Evolutionary conservation across 208 protist genomes (phyloP), one percentile per base, ranked within the genome.

Genomic region (Acanthamoeba healyi): DNA sequence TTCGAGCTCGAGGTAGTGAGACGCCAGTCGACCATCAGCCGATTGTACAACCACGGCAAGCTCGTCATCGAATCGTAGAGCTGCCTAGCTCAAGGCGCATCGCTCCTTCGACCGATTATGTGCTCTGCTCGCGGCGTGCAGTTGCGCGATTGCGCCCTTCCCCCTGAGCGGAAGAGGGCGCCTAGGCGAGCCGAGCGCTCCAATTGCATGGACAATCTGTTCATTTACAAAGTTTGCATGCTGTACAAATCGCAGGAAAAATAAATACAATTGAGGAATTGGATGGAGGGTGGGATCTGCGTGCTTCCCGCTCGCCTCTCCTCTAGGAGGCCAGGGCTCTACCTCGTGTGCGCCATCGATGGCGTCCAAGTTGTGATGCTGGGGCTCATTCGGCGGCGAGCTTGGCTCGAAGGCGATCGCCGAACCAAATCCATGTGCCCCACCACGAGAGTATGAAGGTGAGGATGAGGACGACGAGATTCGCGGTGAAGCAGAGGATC

Each of bases 341-440:
- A 24, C 56, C 56, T 63, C 26, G 56, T 0, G 10, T 29, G 17
- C 49, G 6, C 49, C 49, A 54, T 54, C 49, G 49, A 54, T 54
- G 49, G 49, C 49, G n/a, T n/a, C n/a, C n/a, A n/a, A n/a, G n/a
- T n/a, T n/a, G n/a, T n/a, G n/a, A n/a, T 24, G 56, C 56, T 24
- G n/a, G 29, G 12, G 6, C n/a, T 67, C 61, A 67, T 19, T 67
- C 61, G 7, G 6, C 61, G 6, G 61, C 61, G n/a, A 67, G 61
- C 61, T 67, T 67, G n/a, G 61, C 61, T 4, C 61, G 61, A 12
- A 67, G 29, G 0, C 61, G 61, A 67, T 67, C 61, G 29, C 61
- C 61, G 61, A 67, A 67, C 61, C 61, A 67, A 34, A 67, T 67
- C 61, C 61, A 67, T 36, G 61, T 67, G 26, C 61, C 61, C 61